These are phyloP conservation scores for Mentha longifolia DNA, from an alignment of 257 asterid species.

Conservation along the genomic window DNA sequence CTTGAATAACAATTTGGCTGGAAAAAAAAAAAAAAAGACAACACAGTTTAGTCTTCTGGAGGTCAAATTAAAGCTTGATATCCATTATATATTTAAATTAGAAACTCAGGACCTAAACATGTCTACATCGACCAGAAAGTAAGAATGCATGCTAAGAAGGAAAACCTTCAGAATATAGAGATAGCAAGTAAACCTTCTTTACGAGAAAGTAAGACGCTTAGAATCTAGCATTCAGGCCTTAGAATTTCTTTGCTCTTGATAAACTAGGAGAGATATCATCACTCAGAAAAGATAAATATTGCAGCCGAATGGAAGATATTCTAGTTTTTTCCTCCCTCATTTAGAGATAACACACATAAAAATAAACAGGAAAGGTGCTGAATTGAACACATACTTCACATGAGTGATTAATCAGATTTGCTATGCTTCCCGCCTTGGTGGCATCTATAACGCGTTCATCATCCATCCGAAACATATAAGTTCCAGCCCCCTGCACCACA, in stretches of 20 bases:
- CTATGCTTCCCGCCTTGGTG: slow-evolving; percentile 96
- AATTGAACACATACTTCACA: slow-evolving; percentile 73
- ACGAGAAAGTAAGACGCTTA: not conserved
- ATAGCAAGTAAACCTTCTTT: slow-evolving; percentile 5
- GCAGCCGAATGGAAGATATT: not conserved
- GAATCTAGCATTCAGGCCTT: not conserved
- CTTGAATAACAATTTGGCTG: slow-evolving; percentile 99
- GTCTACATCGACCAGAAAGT: not conserved
- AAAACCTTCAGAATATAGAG: not conserved
- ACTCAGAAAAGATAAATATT: no score
- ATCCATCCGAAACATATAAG: slow-evolving; percentile 94
- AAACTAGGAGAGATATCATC: not conserved
- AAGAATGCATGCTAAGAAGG: not conserved
- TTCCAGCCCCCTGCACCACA: slow-evolving; percentile 92
- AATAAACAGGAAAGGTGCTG: slow-evolving; percentile 13
- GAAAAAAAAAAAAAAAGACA: slow-evolving; percentile 36
- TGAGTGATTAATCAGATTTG: slow-evolving; percentile 96
- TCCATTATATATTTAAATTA: not conserved
- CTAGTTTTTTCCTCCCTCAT: not conserved
- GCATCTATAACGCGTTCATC: slow-evolving; percentile 95
- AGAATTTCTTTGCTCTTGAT: not conserved
- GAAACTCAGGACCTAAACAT: not conserved
- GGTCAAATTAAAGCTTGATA: not conserved
- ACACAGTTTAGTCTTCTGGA: slow-evolving; percentile 10
- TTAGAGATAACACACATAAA: slow-evolving; percentile 21